These are phyloP conservation scores for Pseudocercospora macadamiae DNA, from an alignment of 2,329 filamentous ascomycete species.

Conservation along the genomic window DNA sequence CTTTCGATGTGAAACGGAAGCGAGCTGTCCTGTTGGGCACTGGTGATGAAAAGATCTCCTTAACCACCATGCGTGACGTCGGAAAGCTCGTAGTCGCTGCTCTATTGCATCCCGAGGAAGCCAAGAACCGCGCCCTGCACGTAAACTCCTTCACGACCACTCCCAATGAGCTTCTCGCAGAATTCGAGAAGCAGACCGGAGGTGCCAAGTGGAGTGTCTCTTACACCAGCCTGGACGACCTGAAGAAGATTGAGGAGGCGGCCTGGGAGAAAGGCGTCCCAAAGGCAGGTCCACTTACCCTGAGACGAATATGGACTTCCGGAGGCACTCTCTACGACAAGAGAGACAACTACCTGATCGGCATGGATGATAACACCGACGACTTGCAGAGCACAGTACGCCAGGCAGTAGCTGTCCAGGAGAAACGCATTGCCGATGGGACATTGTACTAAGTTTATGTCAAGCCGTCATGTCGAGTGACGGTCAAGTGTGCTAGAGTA, in stretches of 20 bases:
- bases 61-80: slow-evolving; percentile 73
- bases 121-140: slow-evolving; percentile 61
- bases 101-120: slow-evolving; percentile 58
- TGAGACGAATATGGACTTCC: slow-evolving; percentile 72
- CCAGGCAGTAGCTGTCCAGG: slow-evolving; percentile 36
- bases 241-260: slow-evolving; percentile 62
- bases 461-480: too few relatives aligned
- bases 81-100: slow-evolving; percentile 67
- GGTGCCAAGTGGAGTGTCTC: slow-evolving; percentile 56
- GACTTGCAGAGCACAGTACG: slow-evolving; percentile 54
- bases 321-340: slow-evolving; percentile 71
- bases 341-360: slow-evolving; percentile 66
- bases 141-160: slow-evolving; percentile 74
- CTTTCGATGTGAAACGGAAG: slow-evolving; percentile 61
- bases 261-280: slow-evolving; percentile 60
- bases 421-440: slow-evolving; percentile 11
- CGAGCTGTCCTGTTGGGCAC: slow-evolving; percentile 65
- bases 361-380: slow-evolving; percentile 53
- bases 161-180: slow-evolving; percentile 63
- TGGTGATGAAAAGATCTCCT: slow-evolving; percentile 64
- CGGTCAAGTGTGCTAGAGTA: background rate
- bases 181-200: slow-evolving; percentile 69
- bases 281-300: slow-evolving; percentile 59
- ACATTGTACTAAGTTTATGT: background rate
- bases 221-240: slow-evolving; percentile 56